These are phyloP conservation scores for Monilinia fructicola DNA, from an alignment of 2,329 filamentous ascomycete genomes.

Conservation along the genomic window DNA sequence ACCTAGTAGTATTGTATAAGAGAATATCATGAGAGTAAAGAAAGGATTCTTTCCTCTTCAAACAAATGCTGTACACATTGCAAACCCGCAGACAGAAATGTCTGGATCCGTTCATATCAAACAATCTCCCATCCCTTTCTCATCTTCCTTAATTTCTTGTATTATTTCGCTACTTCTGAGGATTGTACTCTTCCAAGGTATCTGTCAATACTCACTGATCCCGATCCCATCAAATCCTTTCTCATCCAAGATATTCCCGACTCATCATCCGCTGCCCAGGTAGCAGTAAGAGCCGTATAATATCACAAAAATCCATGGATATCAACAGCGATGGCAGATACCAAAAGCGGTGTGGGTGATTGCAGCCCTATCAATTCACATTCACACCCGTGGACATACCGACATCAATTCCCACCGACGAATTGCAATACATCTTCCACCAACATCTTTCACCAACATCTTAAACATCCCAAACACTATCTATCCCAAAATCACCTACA, in stretches of 20 bases:
- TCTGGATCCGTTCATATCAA: neutral
- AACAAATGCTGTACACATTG: neutral
- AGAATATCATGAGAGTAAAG: neutral
- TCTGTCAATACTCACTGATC: neutral
- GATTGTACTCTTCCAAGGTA: neutral
- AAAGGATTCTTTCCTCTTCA: neutral
- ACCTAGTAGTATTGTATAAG: neutral
- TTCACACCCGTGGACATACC: neutral
- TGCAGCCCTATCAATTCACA: slow-evolving; percentile 8
- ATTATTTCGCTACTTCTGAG: neutral
- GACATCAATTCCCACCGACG: slow-evolving; percentile 23
- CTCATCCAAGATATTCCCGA: neutral
- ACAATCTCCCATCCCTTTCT: too few species aligned
- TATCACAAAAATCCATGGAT: neutral
- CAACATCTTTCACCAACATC: neutral
- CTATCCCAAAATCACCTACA: neutral
- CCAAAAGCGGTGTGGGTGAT: slow-evolving; percentile 35
- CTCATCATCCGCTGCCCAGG: neutral
- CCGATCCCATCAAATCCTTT: neutral
- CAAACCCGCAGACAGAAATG: neutral
- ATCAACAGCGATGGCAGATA: slow-evolving; percentile 18
- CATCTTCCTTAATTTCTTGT: too few species aligned
- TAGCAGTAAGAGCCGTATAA: slow-evolving; percentile 6
- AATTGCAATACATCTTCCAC: slow-evolving; percentile 25
- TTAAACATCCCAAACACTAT: neutral